Evolutionary conservation across 2,329 filamentous ascomycete genomes (phyloP), one percentile per base, ranked within the genome.

Genomic region (Beauveria varroae): DNA sequence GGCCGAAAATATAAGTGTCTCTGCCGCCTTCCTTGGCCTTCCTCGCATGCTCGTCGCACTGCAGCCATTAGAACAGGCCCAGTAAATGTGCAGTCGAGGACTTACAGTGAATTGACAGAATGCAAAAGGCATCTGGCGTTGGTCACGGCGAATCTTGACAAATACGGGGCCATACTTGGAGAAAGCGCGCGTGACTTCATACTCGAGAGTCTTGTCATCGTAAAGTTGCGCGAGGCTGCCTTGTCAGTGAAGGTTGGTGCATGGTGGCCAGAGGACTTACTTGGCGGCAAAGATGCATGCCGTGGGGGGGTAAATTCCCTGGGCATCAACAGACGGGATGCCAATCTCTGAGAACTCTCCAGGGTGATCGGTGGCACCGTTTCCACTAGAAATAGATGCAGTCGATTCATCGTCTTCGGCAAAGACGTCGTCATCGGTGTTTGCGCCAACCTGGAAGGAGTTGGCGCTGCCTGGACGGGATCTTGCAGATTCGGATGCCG

Each of bases 271-370:
- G 9, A 49, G n/a, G 6, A 30, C 82, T 76, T 77, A 87, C 86
- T 88, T 88, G 37, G 85, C 86, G 43, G 86, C 84, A 66, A 88
- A 88, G 41, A 87, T 77, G 67, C 85, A 87, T 44, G 81, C 81
- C 8, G 77, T 78, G 0, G 83, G 76, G 0, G 82, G 79, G 58
- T 82, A 83, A 41, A 79, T 72, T 0, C 72, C 72, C 67, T 86
- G 83, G 3, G 78, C 69, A n/a, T 53, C 52, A 3, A 57, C 28
- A 24, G 58, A 40, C 3, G 34, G 34, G n/a, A 28, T 18, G 5
- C 30, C 51, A 26, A 24, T 1, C 40, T 24, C 44, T n/a, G 24
- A 3, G 24, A 24, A 28, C 28, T 54, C 16, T 8, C 10, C 41
- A 24, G 30, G 24, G 3, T 30, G 14, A 2, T 43, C 40, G 2